Evolutionary conservation across 805 yeast species (phyloP), one percentile per base, ranked within the genome.

Genomic region (Maudiozyma bulderi): DNA sequence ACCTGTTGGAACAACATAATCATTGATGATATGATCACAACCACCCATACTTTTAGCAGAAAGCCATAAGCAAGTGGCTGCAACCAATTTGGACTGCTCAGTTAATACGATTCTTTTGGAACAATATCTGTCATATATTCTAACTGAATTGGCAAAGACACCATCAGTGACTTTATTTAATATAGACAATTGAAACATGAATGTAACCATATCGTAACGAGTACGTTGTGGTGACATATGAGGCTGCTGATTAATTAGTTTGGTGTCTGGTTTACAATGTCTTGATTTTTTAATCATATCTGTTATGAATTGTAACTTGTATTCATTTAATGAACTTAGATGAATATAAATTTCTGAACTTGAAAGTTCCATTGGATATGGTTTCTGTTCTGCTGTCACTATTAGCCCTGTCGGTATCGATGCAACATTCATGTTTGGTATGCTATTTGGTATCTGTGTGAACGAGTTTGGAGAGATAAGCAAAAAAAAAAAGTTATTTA

Each of bases 51-150:
- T 74, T 64, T 91, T 91, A 28, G 96, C 82, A 2, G 96, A 88
- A 30, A 91, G 76, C 97, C 97, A 91, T 34, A 91, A 70, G 51
- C 96, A 87, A 3, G 96, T 87, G 52, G 95, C 85, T 34, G 93
- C 88, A 10, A 91, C 90, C 48, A 91, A 73, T 66, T 90, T 96
- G 52, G 87, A 81, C 67, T 90, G 97, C 49, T 85, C 90, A 55
- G 82, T 78, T 54, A 85, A 75, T 0, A 90, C 93, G 8, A 89
- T 80, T 57, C 97, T 75, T 58, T 82, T 84, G 48, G 95, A 84
- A 62, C 95, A 85, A 69, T 91, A 91, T 51, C 97, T 77, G 65
- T 91, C 99, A 53, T 91, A 84, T 46, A 90, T 74, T 56, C 82
- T 80, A 38, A 84, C 80, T 0, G 84, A 80, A 61, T 80, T 71